A percentile compares a stretch with the other conserved stretches of the same genome.
These are phyloP conservation scores for Torrubiella hemipterigena DNA, from an alignment of 2,329 filamentous ascomycete species.

Conservation along the genomic window DNA sequence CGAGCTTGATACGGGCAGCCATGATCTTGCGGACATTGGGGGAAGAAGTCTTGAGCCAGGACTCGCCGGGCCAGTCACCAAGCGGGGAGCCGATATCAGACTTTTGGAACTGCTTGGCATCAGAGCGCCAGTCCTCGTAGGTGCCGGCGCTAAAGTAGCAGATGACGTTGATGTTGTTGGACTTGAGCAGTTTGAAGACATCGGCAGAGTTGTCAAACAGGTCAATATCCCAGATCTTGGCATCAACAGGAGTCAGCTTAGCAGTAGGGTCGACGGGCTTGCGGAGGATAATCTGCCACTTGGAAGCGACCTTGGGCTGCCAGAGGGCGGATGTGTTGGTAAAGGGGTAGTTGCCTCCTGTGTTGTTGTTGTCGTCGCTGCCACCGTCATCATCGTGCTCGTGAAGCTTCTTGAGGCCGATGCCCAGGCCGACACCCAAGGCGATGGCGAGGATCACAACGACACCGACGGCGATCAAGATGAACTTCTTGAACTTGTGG, in stretches of 20 bases:
- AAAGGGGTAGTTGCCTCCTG: too few species aligned
- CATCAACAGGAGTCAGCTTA: slow-evolving; percentile 29
- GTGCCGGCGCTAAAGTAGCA: slow-evolving; percentile 68
- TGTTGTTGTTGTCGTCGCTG: too few species aligned
- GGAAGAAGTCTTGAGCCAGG: slow-evolving; percentile 52
- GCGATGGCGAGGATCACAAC: too few species aligned
- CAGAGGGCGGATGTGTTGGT: too few species aligned
- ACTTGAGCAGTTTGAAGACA: slow-evolving; percentile 41
- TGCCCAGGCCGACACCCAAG: too few species aligned
- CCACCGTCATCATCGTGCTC: too few species aligned
- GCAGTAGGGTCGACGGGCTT: slow-evolving; percentile 27
- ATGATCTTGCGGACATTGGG: slow-evolving; percentile 51
- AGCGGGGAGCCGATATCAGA: slow-evolving; percentile 48
- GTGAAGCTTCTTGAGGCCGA: too few species aligned
- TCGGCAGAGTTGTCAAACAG: slow-evolving; percentile 40
- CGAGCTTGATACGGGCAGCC: slow-evolving; percentile 44
- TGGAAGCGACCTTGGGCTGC: slow-evolving; percentile 37
- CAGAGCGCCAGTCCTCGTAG: slow-evolving; percentile 50
- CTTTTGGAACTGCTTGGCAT: slow-evolving; percentile 40
- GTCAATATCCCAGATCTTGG: slow-evolving; percentile 33
- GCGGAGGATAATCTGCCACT: slow-evolving; percentile 51
- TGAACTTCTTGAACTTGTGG: too few species aligned
- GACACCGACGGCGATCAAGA: too few species aligned
- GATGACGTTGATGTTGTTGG: slow-evolving; percentile 47
- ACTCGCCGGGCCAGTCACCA: slow-evolving; percentile 53